These are phyloP conservation scores for Lentinula aciculospora DNA, from an alignment of 768 basidiomycete genomes.

Conservation along the genomic window DNA sequence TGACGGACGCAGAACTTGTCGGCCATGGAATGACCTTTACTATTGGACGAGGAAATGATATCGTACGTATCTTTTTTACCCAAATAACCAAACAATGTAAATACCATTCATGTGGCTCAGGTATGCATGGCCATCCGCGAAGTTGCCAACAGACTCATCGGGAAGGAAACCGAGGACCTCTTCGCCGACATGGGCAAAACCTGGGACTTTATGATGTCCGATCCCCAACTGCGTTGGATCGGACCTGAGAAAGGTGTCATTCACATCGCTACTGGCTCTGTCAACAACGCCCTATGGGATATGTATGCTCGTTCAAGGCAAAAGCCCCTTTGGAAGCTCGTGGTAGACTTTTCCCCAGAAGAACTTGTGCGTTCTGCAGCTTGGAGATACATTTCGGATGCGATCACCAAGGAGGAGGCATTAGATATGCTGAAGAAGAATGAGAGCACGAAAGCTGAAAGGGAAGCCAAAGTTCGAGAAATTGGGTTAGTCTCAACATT, in stretches of 20 bases:
- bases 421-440: slow-evolving; percentile 74
- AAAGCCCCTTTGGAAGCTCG: slow-evolving; percentile 92
- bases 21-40: slow-evolving; percentile 97
- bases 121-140: slow-evolving; percentile 78
- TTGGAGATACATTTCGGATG: slow-evolving; percentile 91
- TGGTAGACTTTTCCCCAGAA: slow-evolving; percentile 88
- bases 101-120: slow-evolving; percentile 24
- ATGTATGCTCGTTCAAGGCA: slow-evolving; percentile 74
- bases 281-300: slow-evolving; percentile 94
- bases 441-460: slow-evolving; percentile 68
- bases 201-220: slow-evolving; percentile 83
- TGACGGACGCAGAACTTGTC: slow-evolving; percentile 68
- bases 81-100: background rate
- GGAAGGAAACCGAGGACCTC: slow-evolving; percentile 74
- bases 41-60: slow-evolving; percentile 92
- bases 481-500: slow-evolving; percentile 40
- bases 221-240: slow-evolving; percentile 92
- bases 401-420: slow-evolving; percentile 88
- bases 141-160: slow-evolving; percentile 77
- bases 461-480: slow-evolving; percentile 71
- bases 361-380: slow-evolving; percentile 71
- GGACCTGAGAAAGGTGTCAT: slow-evolving; percentile 97
- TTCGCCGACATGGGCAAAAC: slow-evolving; percentile 89
- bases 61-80: slow-evolving; percentile 38
- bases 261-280: slow-evolving; percentile 82